Evolutionary conservation across 768 basidiomycete genomes (phyloP), one percentile per base, ranked within the genome.

Genomic region (Chlorophyllum brunneum): DNA sequence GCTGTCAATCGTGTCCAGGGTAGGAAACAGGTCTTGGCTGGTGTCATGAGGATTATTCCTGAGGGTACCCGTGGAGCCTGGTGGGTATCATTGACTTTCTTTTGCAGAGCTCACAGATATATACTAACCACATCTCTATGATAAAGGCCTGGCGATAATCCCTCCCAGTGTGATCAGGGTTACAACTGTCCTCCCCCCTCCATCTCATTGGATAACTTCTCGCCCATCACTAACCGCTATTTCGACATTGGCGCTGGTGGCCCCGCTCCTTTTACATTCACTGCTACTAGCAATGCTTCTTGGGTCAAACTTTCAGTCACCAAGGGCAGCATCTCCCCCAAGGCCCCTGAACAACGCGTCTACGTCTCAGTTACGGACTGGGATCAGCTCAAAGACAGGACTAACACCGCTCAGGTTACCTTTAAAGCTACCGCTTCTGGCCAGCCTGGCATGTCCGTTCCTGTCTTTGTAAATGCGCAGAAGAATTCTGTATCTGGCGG

Each of bases 181-280:
- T 81, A 78, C 68, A 73, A 64, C 61, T 81, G 80, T 59, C 71
- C 71, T 0, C 65, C 70, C 15, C 79, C 82, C 2, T 70, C 76
- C 0, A 54, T 86, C 22, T 67, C 70, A 2, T 65, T 88, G 26
- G 81, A 85, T 56, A 73, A 79, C 40, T 88, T 78, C 65, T 73
- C 77, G 7, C 74, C 82, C 2, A 71, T 77, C 46, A 64, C 68
- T 4, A 73, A 78, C 56, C 69, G 77, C 15, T 88, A 75, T 67
- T 64, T 88, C 53, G 85, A 86, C 54, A 70, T 88, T 52, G 75
- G 79, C 1, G 74, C 81, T 2, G 83, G 83, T 13, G 84, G 84
- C 0, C 80, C 82, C 1, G 62, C 64, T 1, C 68, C 80, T 0
- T 85, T 85, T 65, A 78, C 70, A 0, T 88, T 77, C 68, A 79